phyloP scores from a whole-genome alignment of 495 filamentous ascomycete genomes.

The Annulohypoxylon moriforme region DNA sequence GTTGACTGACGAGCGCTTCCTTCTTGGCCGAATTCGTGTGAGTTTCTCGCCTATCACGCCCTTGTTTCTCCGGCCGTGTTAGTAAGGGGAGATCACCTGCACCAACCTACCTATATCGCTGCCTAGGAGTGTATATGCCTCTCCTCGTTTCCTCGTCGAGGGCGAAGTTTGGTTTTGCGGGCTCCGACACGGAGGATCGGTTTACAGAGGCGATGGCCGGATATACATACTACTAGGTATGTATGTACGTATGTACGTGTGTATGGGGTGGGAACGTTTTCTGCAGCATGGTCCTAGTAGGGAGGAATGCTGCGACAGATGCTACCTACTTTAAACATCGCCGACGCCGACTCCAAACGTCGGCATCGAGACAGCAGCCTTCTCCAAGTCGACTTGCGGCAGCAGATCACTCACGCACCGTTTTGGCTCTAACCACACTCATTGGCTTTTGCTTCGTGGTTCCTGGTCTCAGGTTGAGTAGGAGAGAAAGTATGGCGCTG shows the following conservation, averaged over 20 bases:
- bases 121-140: background rate
- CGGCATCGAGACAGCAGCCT: background rate
- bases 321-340: constrained; percentile 8
- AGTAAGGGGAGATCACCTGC: background rate
- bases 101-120: background rate
- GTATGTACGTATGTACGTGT: background rate
- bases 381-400: background rate
- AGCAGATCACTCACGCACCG: background rate
- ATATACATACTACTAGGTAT: background rate
- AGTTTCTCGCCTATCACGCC: background rate
- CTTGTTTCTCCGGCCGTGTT: constrained; percentile 9
- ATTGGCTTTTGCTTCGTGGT: background rate
- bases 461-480: constrained; percentile 36
- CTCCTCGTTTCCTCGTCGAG: background rate
- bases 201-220: constrained; percentile 6
- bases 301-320: constrained; percentile 9
- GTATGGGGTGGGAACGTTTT: background rate
- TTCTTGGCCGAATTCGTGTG: background rate
- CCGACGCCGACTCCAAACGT: constrained; percentile 7
- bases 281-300: background rate
- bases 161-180: background rate
- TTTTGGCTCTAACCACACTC: constrained; percentile 11
- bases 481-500: constrained; percentile 7
- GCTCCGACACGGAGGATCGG: constrained; percentile 10
- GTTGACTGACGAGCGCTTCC: background rate